These are phyloP conservation scores for Macrophomina tecta DNA, from an alignment of 2,329 filamentous ascomycete genomes.

Conservation along the genomic window DNA sequence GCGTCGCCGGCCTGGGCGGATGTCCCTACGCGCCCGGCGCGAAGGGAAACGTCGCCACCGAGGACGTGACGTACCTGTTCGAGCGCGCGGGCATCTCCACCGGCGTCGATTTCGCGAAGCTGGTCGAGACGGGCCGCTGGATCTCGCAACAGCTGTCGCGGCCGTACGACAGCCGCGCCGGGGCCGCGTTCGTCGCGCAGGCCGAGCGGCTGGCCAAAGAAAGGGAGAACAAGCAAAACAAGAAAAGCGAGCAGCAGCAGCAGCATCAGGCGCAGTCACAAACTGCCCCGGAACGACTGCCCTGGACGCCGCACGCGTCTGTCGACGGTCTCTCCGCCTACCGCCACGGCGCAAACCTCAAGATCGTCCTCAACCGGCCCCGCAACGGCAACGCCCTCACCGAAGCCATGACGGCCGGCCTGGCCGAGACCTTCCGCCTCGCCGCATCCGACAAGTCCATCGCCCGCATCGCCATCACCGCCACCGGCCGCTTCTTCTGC, in stretches of 20 bases:
- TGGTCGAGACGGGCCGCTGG: slow-evolving; percentile 36
- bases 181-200: slow-evolving; percentile 8
- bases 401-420: slow-evolving; percentile 41
- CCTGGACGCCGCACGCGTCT: slow-evolving; percentile 33
- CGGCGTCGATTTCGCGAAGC: slow-evolving; percentile 34
- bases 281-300: not conserved
- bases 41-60: slow-evolving; percentile 38
- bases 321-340: slow-evolving; percentile 38
- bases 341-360: slow-evolving; percentile 39
- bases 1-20: slow-evolving; percentile 38
- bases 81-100: slow-evolving; percentile 35
- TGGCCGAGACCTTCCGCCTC: slow-evolving; percentile 39
- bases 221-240: no score
- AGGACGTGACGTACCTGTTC: slow-evolving; percentile 38
- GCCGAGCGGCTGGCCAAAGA: not conserved
- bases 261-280: no score
- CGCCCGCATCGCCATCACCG: slow-evolving; percentile 46
- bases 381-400: slow-evolving; percentile 51
- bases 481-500: slow-evolving; percentile 49
- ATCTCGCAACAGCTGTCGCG: slow-evolving; percentile 33
- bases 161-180: slow-evolving; percentile 36
- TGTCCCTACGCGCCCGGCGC: slow-evolving; percentile 39
- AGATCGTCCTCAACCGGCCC: slow-evolving; percentile 44
- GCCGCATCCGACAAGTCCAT: slow-evolving; percentile 36
- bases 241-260: no score